Base-by-base conservation (phyloP, 2,329 filamentous ascomycete species). In the Apiospora arundinis region DNA sequence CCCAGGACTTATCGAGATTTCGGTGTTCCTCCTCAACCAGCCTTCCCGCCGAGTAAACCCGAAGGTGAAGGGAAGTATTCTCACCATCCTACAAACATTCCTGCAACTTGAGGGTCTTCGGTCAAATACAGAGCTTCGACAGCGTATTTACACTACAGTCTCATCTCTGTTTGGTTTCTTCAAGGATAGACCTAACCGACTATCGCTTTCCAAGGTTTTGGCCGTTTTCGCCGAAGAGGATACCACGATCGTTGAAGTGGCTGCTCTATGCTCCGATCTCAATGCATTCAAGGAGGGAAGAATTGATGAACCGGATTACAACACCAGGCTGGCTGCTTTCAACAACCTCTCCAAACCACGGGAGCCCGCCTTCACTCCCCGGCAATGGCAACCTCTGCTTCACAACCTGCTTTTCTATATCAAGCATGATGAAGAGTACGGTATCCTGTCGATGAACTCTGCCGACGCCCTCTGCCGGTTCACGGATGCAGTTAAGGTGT, bases 331-430 rank as follows among this genome's bases (percentile, higher is more conserved):
- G 7, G 83, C 87, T 66, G 95, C 94, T 3, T 98, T 96, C 82
- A 91, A 88, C 71, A 80, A 83, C 9, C 91, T 98, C 73, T 93
- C 92, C 46, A 88, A 89, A 52, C 83, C 89, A 2, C 84, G 88
- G n/a, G 90, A 89, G 48, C 79, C 79, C 0, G 82, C 85, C 0
- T 90, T 95, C 73, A 91, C 89, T 0, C 83, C 91, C 1, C 88
- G 88, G 71, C 93, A 97, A 81, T 99, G 96, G 95, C 88, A 92
- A 69, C 95, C 96, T 7, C 82, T 99, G 25, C 83, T 98, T 14
- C 93, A 95, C 82, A 99, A 98, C 78, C 89, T 97, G 84, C 86
- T 97, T 1, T 98, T 92, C 82, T 96, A 92, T 78, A 92, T 98
- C 74, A 92, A 91, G 74, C 90, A 95, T 74, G 92, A 94, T 70